A percentile compares a stretch with the other conserved stretches of the same genome.
Evolutionary conservation across 345 rosid genomes (phyloP).

Genomic region (Raphanus sativus): DNA sequence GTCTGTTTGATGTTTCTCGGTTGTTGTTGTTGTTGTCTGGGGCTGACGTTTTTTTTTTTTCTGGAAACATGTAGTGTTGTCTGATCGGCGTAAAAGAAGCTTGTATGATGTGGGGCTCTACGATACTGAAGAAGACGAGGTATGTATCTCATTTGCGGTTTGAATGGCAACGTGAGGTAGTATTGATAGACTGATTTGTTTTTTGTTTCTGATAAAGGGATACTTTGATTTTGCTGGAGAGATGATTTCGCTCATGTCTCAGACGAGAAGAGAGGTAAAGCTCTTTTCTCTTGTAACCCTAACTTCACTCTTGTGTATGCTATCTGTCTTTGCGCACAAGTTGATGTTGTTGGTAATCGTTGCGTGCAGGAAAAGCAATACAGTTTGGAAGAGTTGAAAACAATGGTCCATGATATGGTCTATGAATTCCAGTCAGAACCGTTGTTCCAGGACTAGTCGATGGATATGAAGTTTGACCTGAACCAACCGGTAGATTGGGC

Average conservation of each 20-base stretch:
- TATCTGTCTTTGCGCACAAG: not conserved
- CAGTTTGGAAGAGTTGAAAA: conserved; percentile 83
- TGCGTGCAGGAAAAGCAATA: conserved; percentile 52
- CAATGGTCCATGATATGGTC: conserved; percentile 84
- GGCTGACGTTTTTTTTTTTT: conserved; percentile 15
- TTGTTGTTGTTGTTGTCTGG: not conserved
- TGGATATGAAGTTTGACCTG: conserved; percentile 20
- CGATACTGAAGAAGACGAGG: conserved; percentile 74
- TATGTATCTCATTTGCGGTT: not conserved
- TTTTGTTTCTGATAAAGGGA: conserved; percentile 38
- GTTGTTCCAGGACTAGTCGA: conserved; percentile 4
- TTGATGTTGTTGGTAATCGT: not conserved
- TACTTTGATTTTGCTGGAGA: conserved; percentile 82
- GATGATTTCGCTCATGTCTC: conserved; percentile 81
- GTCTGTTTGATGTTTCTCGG: not conserved
- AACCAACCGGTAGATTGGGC: conserved; percentile 32
- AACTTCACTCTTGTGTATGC: too few species aligned
- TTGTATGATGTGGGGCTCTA: conserved; percentile 84
- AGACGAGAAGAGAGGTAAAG: conserved; percentile 60
- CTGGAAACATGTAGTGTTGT: conserved; percentile 46
- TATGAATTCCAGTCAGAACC: conserved; percentile 42
- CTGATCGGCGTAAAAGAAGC: conserved; percentile 69
- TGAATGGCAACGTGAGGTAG: not conserved
- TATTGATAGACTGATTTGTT: not conserved
- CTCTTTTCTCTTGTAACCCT: not conserved